Percentiles rank a stretch among this genome's conserved stretches.
These are phyloP conservation scores for Smallanthus sonchifolius DNA, from an alignment of 129 eudicot species.

Conservation along the genomic window DNA sequence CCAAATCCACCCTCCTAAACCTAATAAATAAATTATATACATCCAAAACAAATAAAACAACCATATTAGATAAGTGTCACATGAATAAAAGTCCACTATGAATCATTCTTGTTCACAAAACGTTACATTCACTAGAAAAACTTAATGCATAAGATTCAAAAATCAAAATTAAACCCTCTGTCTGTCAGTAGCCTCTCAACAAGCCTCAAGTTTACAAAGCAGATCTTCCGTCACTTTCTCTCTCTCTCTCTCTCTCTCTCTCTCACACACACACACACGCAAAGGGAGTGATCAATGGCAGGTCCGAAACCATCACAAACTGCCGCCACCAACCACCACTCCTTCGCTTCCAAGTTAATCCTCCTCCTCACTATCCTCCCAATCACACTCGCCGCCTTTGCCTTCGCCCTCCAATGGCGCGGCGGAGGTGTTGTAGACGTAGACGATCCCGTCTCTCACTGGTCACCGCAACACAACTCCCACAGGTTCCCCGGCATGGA, in stretches of 20 bases:
- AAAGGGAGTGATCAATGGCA: constrained; percentile 23
- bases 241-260: too few relatives aligned
- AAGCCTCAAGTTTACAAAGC: neutral
- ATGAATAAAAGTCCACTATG: too few relatives aligned
- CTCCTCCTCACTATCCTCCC: constrained; percentile 42
- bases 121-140: too few relatives aligned
- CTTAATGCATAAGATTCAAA: neutral
- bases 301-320: constrained; percentile 39
- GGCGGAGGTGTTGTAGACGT: constrained; percentile 61
- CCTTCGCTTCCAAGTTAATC: constrained; percentile 41
- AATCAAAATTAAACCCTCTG: neutral
- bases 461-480: constrained; percentile 62
- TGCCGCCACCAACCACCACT: constrained; percentile 30
- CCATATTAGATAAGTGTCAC: too few relatives aligned
- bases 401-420: constrained; percentile 69
- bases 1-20: too few relatives aligned
- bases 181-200: neutral
- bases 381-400: constrained; percentile 45
- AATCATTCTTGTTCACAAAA: too few relatives aligned
- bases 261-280: neutral
- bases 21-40: too few relatives aligned
- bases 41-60: too few relatives aligned
- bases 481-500: constrained; percentile 87
- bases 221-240: constrained; percentile 11
- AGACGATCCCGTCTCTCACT: constrained; percentile 63